Conservation (phyloP, 345 rosid species). For the Xanthoceras sorbifolium region DNA sequence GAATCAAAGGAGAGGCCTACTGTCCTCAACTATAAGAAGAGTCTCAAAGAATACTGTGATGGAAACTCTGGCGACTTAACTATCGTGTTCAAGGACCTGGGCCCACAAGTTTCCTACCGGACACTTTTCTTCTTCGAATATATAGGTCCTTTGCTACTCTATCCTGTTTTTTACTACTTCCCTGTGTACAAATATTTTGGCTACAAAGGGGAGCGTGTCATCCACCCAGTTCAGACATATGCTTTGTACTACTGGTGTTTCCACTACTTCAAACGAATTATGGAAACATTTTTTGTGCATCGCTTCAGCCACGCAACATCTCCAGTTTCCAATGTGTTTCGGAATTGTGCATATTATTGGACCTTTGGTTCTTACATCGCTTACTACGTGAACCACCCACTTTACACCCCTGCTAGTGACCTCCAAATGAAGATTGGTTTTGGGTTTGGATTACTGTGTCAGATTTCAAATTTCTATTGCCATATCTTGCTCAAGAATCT, state of each 20-base stretch:
- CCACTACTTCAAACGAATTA: constrained; percentile 92
- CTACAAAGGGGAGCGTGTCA: constrained; percentile 55
- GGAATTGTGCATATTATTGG: constrained; percentile 97
- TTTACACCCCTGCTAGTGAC: constrained; percentile 86
- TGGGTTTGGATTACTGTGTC: constrained; percentile 77
- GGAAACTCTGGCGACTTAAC: constrained; percentile 59
- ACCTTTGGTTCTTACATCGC: constrained; percentile 83
- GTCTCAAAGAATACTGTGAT: constrained; percentile 70
- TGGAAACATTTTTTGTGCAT: constrained; percentile 94
- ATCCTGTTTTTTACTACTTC: constrained; percentile 86
- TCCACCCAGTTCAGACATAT: constrained; percentile 88
- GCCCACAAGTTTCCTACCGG: constrained; percentile 92
- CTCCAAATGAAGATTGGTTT: constrained; percentile 97
- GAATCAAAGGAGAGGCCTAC: constrained; percentile 81
- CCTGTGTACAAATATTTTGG: constrained; percentile 82
- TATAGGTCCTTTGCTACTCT: constrained; percentile 84
- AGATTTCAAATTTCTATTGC: constrained; percentile 83
- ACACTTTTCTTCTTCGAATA: constrained; percentile 96
- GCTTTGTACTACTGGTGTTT: constrained; percentile 94
- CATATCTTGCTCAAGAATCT: constrained; percentile 83
- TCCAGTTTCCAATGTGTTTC: constrained; percentile 84
- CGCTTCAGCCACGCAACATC: constrained; percentile 96
- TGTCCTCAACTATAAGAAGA: constrained; percentile 65
- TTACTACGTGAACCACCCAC: constrained; percentile 91
- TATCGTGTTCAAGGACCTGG: constrained; percentile 87